These are phyloP conservation scores for Hymenoscyphus infarciens DNA, from an alignment of 2,329 filamentous ascomycete genomes.

Conservation along the genomic window DNA sequence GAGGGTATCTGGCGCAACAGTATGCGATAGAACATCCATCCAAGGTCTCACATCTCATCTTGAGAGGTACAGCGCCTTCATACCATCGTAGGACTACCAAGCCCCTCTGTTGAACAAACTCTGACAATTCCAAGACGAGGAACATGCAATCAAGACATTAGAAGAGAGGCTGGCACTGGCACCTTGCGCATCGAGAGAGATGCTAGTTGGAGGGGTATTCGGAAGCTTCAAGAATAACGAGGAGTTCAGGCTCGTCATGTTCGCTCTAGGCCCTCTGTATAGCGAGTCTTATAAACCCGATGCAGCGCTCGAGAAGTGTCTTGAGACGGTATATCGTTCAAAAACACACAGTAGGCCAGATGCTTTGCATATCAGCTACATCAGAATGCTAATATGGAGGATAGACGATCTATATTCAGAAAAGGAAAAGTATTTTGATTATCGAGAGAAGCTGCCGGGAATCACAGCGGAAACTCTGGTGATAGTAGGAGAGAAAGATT, in stretches of 20 bases:
- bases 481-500: constrained; percentile 39
- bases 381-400: not conserved
- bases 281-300: constrained; percentile 37
- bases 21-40: constrained; percentile 39
- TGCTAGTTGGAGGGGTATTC: constrained; percentile 40
- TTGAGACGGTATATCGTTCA: constrained; percentile 36
- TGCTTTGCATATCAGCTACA: too few species aligned
- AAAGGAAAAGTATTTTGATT: constrained; percentile 40
- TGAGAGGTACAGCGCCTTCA: constrained; percentile 38
- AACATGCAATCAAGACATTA: constrained; percentile 35
- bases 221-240: constrained; percentile 38
- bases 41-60: constrained; percentile 35
- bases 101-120: not conserved
- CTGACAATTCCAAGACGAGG: constrained; percentile 32
- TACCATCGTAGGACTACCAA: constrained; percentile 36
- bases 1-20: constrained; percentile 39
- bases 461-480: constrained; percentile 38
- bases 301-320: constrained; percentile 31
- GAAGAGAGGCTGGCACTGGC: constrained; percentile 35
- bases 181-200: constrained; percentile 38
- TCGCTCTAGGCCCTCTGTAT: constrained; percentile 39
- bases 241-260: constrained; percentile 39
- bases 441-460: constrained; percentile 30
- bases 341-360: constrained; percentile 40
- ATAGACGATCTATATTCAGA: constrained; percentile 38